A percentile compares a stretch with the other conserved stretches of the same genome.
phyloP scores from a whole-genome alignment of 2,329 filamentous ascomycete species.

The Curvularia spicifera region DNA sequence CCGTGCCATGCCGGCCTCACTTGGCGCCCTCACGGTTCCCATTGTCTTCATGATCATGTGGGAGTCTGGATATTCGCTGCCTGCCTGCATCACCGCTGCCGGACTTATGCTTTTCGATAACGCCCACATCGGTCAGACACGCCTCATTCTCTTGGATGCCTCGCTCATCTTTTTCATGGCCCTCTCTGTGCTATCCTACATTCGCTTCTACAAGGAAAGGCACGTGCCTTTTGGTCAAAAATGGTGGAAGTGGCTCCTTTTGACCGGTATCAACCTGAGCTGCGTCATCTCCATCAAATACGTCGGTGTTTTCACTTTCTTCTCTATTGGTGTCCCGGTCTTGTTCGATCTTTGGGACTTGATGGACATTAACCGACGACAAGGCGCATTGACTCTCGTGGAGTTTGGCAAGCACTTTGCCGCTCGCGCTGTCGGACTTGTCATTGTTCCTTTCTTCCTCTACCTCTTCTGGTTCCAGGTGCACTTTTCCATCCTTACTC shows the following conservation, averaged over 20 bases:
- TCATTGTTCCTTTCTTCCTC: conserved; percentile 92
- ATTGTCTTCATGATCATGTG: conserved; percentile 98
- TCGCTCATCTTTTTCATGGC: conserved; percentile 96
- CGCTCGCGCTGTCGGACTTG: conserved; percentile 83
- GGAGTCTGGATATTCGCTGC: conserved; percentile 97
- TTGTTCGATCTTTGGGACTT: conserved; percentile 94
- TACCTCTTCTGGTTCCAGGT: conserved; percentile 99
- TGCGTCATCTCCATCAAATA: conserved; percentile 99
- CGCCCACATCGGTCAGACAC: conserved; percentile 94
- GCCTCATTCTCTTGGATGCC: conserved; percentile 92
- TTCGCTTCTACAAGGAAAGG: conserved; percentile 96
- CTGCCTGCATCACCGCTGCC: conserved; percentile 85
- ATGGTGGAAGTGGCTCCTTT: conserved; percentile 99
- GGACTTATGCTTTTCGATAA: conserved; percentile 93
- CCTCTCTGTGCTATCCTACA: conserved; percentile 88
- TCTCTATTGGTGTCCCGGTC: conserved; percentile 94
- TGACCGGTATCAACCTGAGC: conserved; percentile 92
- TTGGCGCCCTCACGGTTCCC: conserved; percentile 92
- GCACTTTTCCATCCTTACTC: conserved; percentile 86
- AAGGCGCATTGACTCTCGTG: conserved; percentile 78
- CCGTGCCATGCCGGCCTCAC: conserved; percentile 87
- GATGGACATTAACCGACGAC: conserved; percentile 83
- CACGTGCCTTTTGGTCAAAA: conserved; percentile 89
- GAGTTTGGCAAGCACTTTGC: conserved; percentile 89
- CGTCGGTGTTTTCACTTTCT: conserved; percentile 93